Conservation (phyloP, 495 filamentous ascomycete species). For the Monascus purpureus region DNA sequence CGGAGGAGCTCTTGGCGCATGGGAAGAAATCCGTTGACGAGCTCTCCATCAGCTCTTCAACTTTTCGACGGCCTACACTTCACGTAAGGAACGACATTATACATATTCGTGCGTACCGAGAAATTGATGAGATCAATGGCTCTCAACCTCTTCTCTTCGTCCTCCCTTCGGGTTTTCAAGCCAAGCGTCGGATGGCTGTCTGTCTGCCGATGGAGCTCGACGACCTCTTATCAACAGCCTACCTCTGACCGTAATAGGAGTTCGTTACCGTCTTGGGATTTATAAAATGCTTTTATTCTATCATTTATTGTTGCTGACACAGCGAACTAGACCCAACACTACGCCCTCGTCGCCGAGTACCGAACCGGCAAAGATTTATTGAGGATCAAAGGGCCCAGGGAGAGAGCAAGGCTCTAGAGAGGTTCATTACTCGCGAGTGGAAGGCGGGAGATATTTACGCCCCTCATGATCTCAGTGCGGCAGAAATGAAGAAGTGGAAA, state of each 20-base stretch:
- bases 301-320: slow-evolving; percentile 2
- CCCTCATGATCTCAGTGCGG: slow-evolving; percentile 67
- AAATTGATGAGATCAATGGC: too few relatives aligned
- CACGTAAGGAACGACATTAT: too few relatives aligned
- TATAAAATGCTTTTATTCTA: not conserved
- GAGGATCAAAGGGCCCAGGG: slow-evolving; percentile 25
- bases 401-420: slow-evolving; percentile 25
- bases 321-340: slow-evolving; percentile 7
- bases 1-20: slow-evolving; percentile 20
- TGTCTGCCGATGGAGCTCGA: slow-evolving; percentile 28
- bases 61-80: too few relatives aligned
- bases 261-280: not conserved
- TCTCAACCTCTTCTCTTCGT: slow-evolving; percentile 16
- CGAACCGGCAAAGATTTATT: slow-evolving; percentile 21
- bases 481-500: slow-evolving; percentile 60
- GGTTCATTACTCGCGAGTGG: slow-evolving; percentile 42
- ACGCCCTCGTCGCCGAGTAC: slow-evolving; percentile 12
- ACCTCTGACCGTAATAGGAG: slow-evolving; percentile 3
- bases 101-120: too few relatives aligned
- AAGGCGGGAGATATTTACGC: slow-evolving; percentile 70
- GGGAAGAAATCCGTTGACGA: too few relatives aligned
- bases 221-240: slow-evolving; percentile 14
- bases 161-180: slow-evolving; percentile 16
- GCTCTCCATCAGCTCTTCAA: too few relatives aligned
- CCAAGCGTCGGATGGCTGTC: slow-evolving; percentile 10